Conservation (phyloP, 2,329 filamentous ascomycete genomes). For the Ceratocystis smalleyi region DNA sequence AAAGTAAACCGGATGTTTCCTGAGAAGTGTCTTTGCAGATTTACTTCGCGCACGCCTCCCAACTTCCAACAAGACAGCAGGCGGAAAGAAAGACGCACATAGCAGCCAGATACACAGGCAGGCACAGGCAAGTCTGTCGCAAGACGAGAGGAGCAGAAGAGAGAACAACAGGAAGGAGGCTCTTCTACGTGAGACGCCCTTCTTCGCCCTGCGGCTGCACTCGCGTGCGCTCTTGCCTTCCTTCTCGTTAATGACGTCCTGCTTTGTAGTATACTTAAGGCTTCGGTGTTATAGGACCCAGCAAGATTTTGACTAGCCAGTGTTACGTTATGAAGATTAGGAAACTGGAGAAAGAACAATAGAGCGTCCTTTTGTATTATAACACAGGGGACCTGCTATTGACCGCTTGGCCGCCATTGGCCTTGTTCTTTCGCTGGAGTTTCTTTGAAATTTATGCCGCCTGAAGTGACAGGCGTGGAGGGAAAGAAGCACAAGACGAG, state of each 20-base stretch:
- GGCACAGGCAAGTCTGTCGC: neutral
- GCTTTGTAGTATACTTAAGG: neutral
- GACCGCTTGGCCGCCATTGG: neutral
- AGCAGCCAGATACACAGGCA: too few relatives aligned
- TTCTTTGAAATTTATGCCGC: neutral
- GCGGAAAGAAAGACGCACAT: too few relatives aligned
- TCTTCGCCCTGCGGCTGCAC: neutral
- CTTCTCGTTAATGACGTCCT: neutral
- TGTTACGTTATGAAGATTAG: constrained; percentile 1
- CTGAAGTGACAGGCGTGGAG: neutral
- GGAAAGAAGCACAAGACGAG: neutral
- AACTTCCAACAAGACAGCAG: too few relatives aligned
- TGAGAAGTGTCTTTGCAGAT: too few relatives aligned
- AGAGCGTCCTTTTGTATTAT: neutral
- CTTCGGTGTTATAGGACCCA: neutral
- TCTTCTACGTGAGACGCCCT: neutral
- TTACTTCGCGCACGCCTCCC: too few relatives aligned
- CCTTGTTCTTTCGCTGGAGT: neutral
- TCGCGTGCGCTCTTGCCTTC: neutral
- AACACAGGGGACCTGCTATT: neutral
- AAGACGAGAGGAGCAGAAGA: neutral
- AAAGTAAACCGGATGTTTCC: too few relatives aligned
- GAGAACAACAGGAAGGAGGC: neutral
- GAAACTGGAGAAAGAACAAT: neutral
- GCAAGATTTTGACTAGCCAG: neutral